Conservation (phyloP, 495 filamentous ascomycete genomes). For the Apiosordaria backusii region DNA sequence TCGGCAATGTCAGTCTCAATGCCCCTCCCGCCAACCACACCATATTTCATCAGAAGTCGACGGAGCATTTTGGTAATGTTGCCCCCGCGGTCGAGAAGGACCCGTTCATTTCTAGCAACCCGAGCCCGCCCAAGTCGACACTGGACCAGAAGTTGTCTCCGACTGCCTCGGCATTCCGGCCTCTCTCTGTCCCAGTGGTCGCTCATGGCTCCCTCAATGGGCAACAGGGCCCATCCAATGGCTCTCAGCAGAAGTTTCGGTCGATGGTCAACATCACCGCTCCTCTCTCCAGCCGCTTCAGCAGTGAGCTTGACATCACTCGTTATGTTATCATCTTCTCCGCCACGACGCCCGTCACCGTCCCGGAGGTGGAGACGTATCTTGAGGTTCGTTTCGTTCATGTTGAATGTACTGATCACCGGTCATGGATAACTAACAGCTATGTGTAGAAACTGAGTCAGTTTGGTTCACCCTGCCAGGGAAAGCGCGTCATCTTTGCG, state of each 20-base stretch:
- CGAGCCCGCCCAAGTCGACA: slow-evolving; percentile 25
- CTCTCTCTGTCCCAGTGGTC: slow-evolving; percentile 33
- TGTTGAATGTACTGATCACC: background rate
- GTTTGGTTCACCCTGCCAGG: slow-evolving; percentile 13
- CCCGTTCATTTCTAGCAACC: slow-evolving; percentile 37
- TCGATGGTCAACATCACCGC: background rate
- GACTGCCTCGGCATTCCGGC: slow-evolving; percentile 46
- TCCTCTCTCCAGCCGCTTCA: slow-evolving; percentile 21
- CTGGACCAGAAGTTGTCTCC: slow-evolving; percentile 46
- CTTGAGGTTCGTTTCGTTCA: slow-evolving; percentile 31
- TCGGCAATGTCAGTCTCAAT: slow-evolving; percentile 21
- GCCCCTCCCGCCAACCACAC: slow-evolving; percentile 10
- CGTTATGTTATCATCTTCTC: slow-evolving; percentile 38
- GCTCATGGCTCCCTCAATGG: slow-evolving; percentile 28
- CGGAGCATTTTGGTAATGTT: slow-evolving; percentile 17
- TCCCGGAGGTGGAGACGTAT: slow-evolving; percentile 34
- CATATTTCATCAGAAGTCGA: slow-evolving; percentile 15
- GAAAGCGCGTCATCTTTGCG: slow-evolving; percentile 30
- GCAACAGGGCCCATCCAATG: background rate
- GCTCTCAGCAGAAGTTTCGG: background rate
- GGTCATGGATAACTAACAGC: background rate
- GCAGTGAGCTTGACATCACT: slow-evolving; percentile 38
- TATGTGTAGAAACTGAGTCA: background rate
- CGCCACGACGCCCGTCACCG: slow-evolving; percentile 22
- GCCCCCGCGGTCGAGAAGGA: slow-evolving; percentile 35